Conservation (phyloP, 2,329 filamentous ascomycete species). For the Thelonectria olida region DNA sequence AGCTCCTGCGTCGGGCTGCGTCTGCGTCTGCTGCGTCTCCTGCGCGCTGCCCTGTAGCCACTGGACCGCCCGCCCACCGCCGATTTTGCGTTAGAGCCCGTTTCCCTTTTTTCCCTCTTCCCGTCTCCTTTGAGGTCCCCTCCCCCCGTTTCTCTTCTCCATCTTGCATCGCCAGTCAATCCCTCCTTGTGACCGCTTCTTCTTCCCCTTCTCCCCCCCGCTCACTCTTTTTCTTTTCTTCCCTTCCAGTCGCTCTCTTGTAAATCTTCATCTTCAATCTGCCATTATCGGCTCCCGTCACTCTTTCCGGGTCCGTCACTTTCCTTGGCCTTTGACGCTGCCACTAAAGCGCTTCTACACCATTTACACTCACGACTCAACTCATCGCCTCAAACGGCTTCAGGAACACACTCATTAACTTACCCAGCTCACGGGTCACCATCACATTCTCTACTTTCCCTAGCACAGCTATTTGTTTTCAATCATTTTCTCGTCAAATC, state of each 20-base stretch:
- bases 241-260: constrained; percentile 64
- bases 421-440: constrained; percentile 29
- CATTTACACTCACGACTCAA: constrained; percentile 32
- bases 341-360: constrained; percentile 34
- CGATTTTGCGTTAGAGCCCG: constrained; percentile 10
- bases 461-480: constrained; percentile 22
- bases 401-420: constrained; percentile 46
- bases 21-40: not conserved
- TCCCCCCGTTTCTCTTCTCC: constrained; percentile 49
- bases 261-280: constrained; percentile 42
- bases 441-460: constrained; percentile 34
- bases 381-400: constrained; percentile 32
- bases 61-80: constrained; percentile 20
- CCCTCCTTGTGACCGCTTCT: constrained; percentile 52
- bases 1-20: too few species aligned
- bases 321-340: constrained; percentile 48
- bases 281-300: constrained; percentile 57
- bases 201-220: constrained; percentile 46
- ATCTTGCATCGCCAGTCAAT: constrained; percentile 45
- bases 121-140: constrained; percentile 46
- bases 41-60: constrained; percentile 5
- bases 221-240: constrained; percentile 54
- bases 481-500: constrained; percentile 23
- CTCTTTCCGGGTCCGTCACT: constrained; percentile 61
- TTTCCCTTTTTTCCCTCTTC: constrained; percentile 32